phyloP scores from a whole-genome alignment of 768 basidiomycete genomes.

The Hebeloma cylindrosporum region DNA sequence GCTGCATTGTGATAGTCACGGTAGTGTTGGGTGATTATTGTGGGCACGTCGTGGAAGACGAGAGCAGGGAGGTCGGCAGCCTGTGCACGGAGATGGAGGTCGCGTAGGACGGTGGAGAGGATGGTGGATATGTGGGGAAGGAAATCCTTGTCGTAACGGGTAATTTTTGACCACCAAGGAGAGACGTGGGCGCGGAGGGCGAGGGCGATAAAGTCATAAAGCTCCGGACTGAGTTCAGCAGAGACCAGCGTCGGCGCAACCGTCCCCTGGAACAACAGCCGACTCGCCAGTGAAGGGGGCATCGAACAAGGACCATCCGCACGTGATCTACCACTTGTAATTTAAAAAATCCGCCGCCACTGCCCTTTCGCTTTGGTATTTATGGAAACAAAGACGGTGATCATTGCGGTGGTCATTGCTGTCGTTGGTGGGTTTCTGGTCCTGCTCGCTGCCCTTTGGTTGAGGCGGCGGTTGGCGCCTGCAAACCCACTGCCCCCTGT shows the following conservation, averaged over 20 bases:
- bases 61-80: constrained; percentile 59
- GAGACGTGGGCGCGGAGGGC: constrained; percentile 75
- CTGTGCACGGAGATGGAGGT: constrained; percentile 57
- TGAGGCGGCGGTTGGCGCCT: constrained; percentile 28
- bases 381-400: no score
- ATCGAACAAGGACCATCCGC: constrained; percentile 11
- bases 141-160: constrained; percentile 81
- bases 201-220: constrained; percentile 81
- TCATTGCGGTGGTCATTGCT: no score
- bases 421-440: constrained; percentile 40
- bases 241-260: constrained; percentile 44
- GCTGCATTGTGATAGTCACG: constrained; percentile 72
- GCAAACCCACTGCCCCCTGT: constrained; percentile 60
- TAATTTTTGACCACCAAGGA: constrained; percentile 85
- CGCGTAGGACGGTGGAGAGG: constrained; percentile 55
- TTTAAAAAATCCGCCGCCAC: no score
- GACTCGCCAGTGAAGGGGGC: constrained; percentile 36
- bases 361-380: constrained; percentile 12
- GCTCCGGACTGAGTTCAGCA: constrained; percentile 61
- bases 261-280: constrained; percentile 64
- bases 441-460: constrained; percentile 39
- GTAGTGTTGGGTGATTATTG: constrained; percentile 73
- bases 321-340: no score
- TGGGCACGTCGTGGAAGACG: constrained; percentile 61
- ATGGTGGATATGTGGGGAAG: constrained; percentile 68